phyloP scores from a whole-genome alignment of 768 basidiomycete genomes.

The Tricholoma matsutake region DNA sequence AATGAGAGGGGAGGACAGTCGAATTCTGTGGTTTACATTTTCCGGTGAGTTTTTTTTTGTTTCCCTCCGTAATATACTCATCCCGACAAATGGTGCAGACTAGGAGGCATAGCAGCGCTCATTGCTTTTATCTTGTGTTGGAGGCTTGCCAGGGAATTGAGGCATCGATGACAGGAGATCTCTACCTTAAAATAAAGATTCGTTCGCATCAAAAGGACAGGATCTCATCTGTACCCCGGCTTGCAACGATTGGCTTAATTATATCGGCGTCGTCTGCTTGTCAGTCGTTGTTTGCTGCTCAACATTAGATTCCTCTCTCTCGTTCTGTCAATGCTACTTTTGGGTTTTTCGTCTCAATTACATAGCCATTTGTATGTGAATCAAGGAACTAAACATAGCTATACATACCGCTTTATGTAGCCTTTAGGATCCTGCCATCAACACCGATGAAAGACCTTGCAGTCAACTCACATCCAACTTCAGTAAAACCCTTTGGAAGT shows the following conservation, averaged over 20 bases:
- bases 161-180: slow-evolving; percentile 30
- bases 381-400: too few species aligned
- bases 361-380: too few species aligned
- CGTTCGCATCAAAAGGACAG: not conserved
- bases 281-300: too few species aligned
- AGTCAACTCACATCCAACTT: not conserved
- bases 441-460: not conserved
- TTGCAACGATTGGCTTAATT: too few species aligned
- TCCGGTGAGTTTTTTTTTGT: slow-evolving; percentile 51
- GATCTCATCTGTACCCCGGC: too few species aligned
- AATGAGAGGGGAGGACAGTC: slow-evolving; percentile 33
- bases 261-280: too few species aligned
- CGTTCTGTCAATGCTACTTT: too few species aligned
- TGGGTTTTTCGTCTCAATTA: not conserved
- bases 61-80: not conserved
- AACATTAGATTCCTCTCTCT: too few species aligned
- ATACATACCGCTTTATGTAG: too few species aligned
- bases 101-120: slow-evolving; percentile 54
- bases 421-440: not conserved
- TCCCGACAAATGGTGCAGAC: slow-evolving; percentile 27
- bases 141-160: slow-evolving; percentile 51
- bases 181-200: not conserved
- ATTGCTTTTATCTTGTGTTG: slow-evolving; percentile 55
- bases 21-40: slow-evolving; percentile 78
- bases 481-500: not conserved